Evolutionary conservation across 441 rosid species (phyloP).

Genomic region (Aquilaria agallochum): DNA sequence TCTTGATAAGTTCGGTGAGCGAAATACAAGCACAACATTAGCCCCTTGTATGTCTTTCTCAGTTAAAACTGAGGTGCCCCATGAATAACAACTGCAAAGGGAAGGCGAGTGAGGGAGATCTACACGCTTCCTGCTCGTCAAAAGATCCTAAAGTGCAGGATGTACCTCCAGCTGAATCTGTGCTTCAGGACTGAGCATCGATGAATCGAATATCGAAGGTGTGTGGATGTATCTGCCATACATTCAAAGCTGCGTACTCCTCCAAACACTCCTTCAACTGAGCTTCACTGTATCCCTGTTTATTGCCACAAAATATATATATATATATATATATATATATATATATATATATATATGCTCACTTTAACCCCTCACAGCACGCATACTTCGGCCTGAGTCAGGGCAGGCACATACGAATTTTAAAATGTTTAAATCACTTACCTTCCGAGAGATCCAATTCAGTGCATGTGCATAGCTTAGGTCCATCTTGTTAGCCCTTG

Average conservation of each 20-base stretch:
- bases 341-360: too few relatives aligned
- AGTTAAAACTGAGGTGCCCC: too few relatives aligned
- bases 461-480: conserved; percentile 88
- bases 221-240: conserved; percentile 96
- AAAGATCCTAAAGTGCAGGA: too few relatives aligned
- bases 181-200: conserved; percentile 24
- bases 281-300: conserved; percentile 98
- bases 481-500: conserved; percentile 73
- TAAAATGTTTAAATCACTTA: conserved; percentile 24
- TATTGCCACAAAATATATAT: not conserved
- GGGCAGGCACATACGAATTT: not conserved
- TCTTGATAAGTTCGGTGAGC: too few relatives aligned
- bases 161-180: too few relatives aligned
- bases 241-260: conserved; percentile 95
- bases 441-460: conserved; percentile 99
- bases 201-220: conserved; percentile 94
- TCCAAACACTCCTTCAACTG: conserved; percentile 97
- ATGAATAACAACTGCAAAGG: too few relatives aligned
- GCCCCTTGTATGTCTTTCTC: too few relatives aligned
- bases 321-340: too few relatives aligned
- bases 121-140: too few relatives aligned
- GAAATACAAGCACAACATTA: too few relatives aligned
- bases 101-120: too few relatives aligned
- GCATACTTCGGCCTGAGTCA: not conserved
- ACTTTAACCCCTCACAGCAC: not conserved